Base-by-base conservation (phyloP, 2,329 filamentous ascomycete genomes). In the Didymella glomerata region DNA sequence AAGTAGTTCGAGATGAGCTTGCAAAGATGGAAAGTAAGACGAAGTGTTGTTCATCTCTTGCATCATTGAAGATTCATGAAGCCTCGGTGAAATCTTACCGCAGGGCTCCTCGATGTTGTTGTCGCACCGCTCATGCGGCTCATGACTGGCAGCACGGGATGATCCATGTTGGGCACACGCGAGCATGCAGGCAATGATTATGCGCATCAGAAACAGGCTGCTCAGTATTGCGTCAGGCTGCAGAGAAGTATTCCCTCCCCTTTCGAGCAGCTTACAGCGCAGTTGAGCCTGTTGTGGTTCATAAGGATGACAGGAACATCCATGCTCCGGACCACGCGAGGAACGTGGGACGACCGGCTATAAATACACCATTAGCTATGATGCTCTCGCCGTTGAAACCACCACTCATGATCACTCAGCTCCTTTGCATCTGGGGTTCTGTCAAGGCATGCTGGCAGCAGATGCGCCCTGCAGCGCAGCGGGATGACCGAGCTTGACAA, bases 291-390 rank as follows among this genome's bases (percentile, higher is more conserved):
- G 38, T 41, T 16, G 40, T 54, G 49, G 45, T 54, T 48, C 45
- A 38, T 34, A 30, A 44, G 36, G 18, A 28, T 18, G 30, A 36
- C 47, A 38, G 46, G 45, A 50, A 41, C 25, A 48, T 38, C 49
- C 62, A 66, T 65, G 67, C 59, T 66, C 65, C 54, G 65, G 66
- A 62, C 63, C 63, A 68, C 62, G 66, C 54, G 67, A 61, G 38
- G 47, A 59, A 52, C 55, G 56, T 42, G 67, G 49, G 41, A 51
- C 20, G 13, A 41, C 32, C 32, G 38, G 60, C 60, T 67, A 67
- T 62, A 52, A 65, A 66, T 69, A 71, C 38, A 54, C 14, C 25
- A 7, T 25, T 44, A 30, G 53, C 46, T 46, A 28, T 40, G 41
- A 32, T 45, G 30, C 16, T 41, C 24, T 54, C 44, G 48, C 51